phyloP scores from a whole-genome alignment of 768 basidiomycete genomes.

The Psilocybe tampanensis region DNA sequence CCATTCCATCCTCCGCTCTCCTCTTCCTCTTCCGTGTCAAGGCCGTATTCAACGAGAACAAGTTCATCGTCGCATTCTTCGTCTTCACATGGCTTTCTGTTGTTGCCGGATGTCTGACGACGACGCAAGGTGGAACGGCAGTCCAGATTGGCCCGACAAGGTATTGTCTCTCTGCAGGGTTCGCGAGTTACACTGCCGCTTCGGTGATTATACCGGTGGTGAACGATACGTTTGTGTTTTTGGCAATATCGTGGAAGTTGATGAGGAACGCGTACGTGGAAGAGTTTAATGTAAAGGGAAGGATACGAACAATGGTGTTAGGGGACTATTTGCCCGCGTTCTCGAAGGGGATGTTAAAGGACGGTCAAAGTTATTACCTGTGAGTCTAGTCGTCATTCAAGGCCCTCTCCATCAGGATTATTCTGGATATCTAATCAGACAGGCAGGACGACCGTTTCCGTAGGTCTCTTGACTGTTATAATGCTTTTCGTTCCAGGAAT shows the following conservation, averaged over 20 bases:
- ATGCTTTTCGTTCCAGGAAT: conserved; percentile 7
- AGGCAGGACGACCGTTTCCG: neutral
- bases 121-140: neutral
- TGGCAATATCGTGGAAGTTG: conserved; percentile 32
- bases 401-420: no score
- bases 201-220: conserved; percentile 19
- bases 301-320: conserved; percentile 17
- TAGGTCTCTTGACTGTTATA: no score
- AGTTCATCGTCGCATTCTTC: neutral
- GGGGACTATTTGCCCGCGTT: conserved; percentile 27
- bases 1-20: neutral
- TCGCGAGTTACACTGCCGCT: conserved; percentile 1
- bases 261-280: conserved; percentile 14
- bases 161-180: conserved; percentile 4
- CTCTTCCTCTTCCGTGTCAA: conserved; percentile 10
- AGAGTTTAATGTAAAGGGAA: conserved; percentile 6
- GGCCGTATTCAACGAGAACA: neutral
- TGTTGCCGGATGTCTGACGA: neutral
- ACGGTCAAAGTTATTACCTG: conserved; percentile 33
- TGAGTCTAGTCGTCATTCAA: no score
- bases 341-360: conserved; percentile 25
- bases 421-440: no score
- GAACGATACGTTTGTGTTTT: conserved; percentile 31
- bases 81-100: conserved; percentile 6
- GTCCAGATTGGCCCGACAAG: conserved; percentile 14